These are phyloP conservation scores for Sporothrix dimorphospora DNA, from an alignment of 2,329 filamentous ascomycete genomes.

Conservation along the genomic window DNA sequence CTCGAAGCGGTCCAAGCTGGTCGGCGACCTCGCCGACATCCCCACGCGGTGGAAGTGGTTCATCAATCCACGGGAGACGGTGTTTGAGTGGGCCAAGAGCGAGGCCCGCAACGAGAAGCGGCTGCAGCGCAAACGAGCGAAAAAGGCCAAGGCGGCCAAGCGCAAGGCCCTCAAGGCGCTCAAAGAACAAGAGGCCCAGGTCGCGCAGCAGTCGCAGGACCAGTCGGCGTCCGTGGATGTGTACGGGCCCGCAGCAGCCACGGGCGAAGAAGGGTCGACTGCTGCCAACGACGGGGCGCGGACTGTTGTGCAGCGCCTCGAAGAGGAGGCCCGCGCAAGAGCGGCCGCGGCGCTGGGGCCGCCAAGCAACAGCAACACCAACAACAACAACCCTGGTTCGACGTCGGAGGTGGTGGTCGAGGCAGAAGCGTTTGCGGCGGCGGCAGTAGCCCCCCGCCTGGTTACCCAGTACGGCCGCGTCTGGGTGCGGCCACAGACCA, in stretches of 20 bases:
- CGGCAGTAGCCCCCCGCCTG: background rate
- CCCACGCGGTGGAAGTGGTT: constrained; percentile 20
- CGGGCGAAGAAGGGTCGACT: background rate
- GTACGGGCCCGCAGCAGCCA: background rate
- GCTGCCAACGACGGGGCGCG: background rate
- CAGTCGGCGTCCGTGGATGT: background rate
- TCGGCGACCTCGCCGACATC: background rate
- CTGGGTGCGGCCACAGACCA: constrained; percentile 6
- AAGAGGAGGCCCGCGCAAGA: constrained; percentile 11
- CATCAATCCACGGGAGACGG: constrained; percentile 16
- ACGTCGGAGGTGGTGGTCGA: background rate
- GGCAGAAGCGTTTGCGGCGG: background rate
- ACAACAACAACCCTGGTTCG: background rate
- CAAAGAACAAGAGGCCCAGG: constrained; percentile 11
- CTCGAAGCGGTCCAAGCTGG: background rate
- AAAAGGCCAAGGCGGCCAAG: background rate
- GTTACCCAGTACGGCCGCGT: constrained; percentile 16
- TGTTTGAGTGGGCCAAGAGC: constrained; percentile 23
- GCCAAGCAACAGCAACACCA: background rate
- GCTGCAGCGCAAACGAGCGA: background rate
- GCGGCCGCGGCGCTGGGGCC: background rate
- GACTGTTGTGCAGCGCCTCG: constrained; percentile 16
- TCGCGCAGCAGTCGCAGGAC: background rate
- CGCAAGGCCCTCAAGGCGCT: background rate
- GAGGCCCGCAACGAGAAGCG: background rate